Evolutionary conservation across 306 rosid genomes (phyloP), one percentile per base, ranked within the genome.

Genomic region (Inga leiocalycina): DNA sequence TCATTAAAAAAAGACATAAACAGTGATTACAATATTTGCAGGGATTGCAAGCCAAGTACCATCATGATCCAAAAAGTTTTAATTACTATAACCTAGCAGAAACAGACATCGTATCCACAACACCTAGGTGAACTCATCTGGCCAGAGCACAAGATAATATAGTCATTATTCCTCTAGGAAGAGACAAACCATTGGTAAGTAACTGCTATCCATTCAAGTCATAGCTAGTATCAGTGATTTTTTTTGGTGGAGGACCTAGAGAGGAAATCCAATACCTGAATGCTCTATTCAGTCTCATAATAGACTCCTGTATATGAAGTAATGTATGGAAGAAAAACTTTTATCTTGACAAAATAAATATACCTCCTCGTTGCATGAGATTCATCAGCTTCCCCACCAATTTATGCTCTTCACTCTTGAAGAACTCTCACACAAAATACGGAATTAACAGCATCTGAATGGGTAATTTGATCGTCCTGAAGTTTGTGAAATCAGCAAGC

Each of bases 401-500:
- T 49, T 30, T 24, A 37, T 74, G 35, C 48, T 56, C 57, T 37
- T 46, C 84, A 68, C 45, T 76, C 83, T 39, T 65, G 80, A 80
- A 43, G 54, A 37, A 79, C 43, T 74, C 71, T 76, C 20, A 65
- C 1, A 27, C 30, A 39, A 8, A 20, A 44, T 57, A 22, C 68
- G 13, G 32, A 49, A 52, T 75, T 66, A 72, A 64, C 41, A 64
- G 37, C 30, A 27, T 6, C 19, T 14, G 71, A 65, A 32, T 14
- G 10, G 15, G 76, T 82, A 76, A 67, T 24, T 56, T 71, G 77
- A 69, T 70, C 46, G 65, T 52, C 67, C 54, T 27, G 43, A 67
- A 37, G 85, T 45, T 49, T 62, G 62, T 39, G 30, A 68, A 49
- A 88, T 67, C 86, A 77, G 66, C 88, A 71, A 59, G 45, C 52